These are phyloP conservation scores for Penicillium nucicola DNA, from an alignment of 495 filamentous ascomycete species.

Conservation along the genomic window DNA sequence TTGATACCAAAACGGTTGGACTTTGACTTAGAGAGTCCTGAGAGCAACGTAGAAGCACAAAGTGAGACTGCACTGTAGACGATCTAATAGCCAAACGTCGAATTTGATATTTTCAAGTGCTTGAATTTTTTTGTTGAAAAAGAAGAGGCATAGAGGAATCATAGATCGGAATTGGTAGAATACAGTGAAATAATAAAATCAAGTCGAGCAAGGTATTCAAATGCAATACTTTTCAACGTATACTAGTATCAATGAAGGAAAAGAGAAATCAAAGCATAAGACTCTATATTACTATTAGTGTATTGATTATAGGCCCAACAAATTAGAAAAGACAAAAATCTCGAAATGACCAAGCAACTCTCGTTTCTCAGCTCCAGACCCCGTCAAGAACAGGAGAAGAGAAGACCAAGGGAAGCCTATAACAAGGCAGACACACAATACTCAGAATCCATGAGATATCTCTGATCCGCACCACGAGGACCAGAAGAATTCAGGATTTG, in stretches of 20 bases:
- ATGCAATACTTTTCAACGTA: too few species aligned
- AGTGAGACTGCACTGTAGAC: too few species aligned
- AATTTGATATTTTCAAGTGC: too few species aligned
- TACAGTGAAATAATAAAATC: too few species aligned
- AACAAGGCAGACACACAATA: constrained; percentile 5
- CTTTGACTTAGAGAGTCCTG: too few species aligned
- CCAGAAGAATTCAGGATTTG: constrained; percentile 1
- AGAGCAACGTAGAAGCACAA: too few species aligned
- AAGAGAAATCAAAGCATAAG: constrained; percentile 5
- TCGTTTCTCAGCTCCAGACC: background rate
- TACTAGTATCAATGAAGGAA: background rate
- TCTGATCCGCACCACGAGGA: constrained; percentile 19
- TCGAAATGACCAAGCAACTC: constrained; percentile 29
- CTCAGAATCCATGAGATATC: background rate
- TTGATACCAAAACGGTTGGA: too few species aligned
- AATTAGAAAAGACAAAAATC: constrained; percentile 14
- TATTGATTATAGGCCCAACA: constrained; percentile 12
- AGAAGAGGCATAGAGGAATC: too few species aligned
- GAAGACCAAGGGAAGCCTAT: constrained; percentile 11
- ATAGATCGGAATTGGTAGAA: too few species aligned
- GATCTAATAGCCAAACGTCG: too few species aligned
- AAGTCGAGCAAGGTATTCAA: too few species aligned
- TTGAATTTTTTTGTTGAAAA: too few species aligned
- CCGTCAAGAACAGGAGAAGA: constrained; percentile 1
- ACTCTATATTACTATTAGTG: constrained; percentile 26